Base-by-base conservation (phyloP, 768 basidiomycete genomes). In the Russula earlei region DNA sequence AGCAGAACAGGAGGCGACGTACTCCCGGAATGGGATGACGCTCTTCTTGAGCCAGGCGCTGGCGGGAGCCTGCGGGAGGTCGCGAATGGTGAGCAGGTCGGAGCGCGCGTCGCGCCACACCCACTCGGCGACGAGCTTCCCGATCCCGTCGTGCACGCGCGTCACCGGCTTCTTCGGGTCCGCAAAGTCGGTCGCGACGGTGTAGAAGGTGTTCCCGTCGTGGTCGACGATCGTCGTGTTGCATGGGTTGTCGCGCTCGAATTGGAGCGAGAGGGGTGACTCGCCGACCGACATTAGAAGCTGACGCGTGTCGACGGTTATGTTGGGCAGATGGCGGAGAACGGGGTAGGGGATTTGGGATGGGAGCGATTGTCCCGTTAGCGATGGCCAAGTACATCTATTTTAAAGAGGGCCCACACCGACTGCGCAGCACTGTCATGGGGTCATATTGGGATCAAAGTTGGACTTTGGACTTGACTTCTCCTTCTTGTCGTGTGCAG, bases 31-130 rank as follows among this genome's bases (percentile, higher is more conserved):
- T 14, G 61, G 61, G 20, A 62, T 52, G 34, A 62, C 33, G 33
- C 58, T 60, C 38, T 60, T 62, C 43, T 54, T 56, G 37, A 62
- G 58, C 61, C 61, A 62, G 19, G 54, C 37, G n/a, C 61, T 60
- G 19, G 59, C 58, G 8, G 51, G 37, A 6, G 42, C 10, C 33
- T 34, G 41, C 12, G 49, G 51, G 25, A 15, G 54, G 40, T 22
- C 51, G 48, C 54, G 34, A 12, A 60, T 47, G 41, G 50, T 60
- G 54, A 62, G 61, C 43, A 60, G n/a, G 48, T 62, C 61, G 10
- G 61, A 56, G 25, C 61, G 61, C 17, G 34, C 33, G 22, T 61
- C 58, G 33, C 61, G 54, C 61, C 61, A 62, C 31, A 41, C 55
- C 61, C 61, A 62, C 47, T 60, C 48, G 25, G 61, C 59, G 52